A percentile compares a stretch with the other conserved stretches of the same genome.
Conservation (phyloP, 2,329 filamentous ascomycete genomes). For the Fusarium buxicola region DNA sequence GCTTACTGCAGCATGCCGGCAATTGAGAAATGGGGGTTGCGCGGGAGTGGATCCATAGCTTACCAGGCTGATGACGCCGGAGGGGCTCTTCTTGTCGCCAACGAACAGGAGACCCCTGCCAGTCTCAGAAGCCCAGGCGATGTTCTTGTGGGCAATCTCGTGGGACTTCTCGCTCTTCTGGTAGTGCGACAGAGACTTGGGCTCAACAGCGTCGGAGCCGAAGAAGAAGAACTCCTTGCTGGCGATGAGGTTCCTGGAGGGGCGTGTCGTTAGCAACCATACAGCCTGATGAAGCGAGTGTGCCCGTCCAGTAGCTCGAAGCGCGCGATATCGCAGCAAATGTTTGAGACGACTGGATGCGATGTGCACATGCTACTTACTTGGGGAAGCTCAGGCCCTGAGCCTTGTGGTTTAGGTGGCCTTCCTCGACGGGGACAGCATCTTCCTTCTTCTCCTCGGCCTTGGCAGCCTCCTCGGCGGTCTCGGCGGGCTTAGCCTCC, state of each 20-base stretch:
- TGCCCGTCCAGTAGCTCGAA: neutral
- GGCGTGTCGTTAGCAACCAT: conserved; percentile 40
- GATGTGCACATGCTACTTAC: conserved; percentile 64
- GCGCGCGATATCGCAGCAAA: neutral
- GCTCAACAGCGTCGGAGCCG: conserved; percentile 76
- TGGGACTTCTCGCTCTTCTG: conserved; percentile 89
- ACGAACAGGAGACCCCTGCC: conserved; percentile 96
- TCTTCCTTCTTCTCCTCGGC: conserved; percentile 61
- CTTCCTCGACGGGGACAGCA: conserved; percentile 80
- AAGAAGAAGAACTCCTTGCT: conserved; percentile 96
- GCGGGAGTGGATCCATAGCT: conserved; percentile 50
- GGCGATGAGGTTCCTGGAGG: conserved; percentile 82
- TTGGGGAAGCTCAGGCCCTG: conserved; percentile 85
- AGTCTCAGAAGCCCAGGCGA: conserved; percentile 91
- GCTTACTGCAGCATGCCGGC: conserved; percentile 30
- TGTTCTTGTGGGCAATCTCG: conserved; percentile 78
- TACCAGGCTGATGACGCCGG: conserved; percentile 88
- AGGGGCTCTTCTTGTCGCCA: conserved; percentile 84
- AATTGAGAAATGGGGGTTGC: conserved; percentile 26
- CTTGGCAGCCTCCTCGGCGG: conserved; percentile 56
- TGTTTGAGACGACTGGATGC: neutral
- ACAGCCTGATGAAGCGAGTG: neutral
- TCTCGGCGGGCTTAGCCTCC: conserved; percentile 58
- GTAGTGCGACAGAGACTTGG: conserved; percentile 80
- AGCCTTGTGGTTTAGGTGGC: conserved; percentile 88